Base-by-base conservation (phyloP, 495 filamentous ascomycete genomes). In the Xylaria curta region DNA sequence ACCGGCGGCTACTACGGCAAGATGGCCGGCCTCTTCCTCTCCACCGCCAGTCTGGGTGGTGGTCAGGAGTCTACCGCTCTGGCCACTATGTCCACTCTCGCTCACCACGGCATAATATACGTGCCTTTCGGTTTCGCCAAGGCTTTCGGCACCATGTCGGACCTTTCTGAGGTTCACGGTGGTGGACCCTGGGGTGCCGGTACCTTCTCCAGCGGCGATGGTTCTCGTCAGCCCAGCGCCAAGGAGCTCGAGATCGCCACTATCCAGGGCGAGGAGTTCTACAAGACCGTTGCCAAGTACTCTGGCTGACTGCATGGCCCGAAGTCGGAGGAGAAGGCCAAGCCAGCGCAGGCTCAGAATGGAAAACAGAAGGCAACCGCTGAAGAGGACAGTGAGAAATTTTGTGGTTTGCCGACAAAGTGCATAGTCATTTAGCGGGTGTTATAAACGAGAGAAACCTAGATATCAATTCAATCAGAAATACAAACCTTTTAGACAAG, bases 81-180 rank as follows among this genome's bases (percentile, higher is more conserved):
- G 61, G 87, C 92, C 26, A 84, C 91, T 79, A 90, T 98, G 89
- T 93, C 90, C 83, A 99, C 96, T 12, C 82, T 99, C 51, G 81
- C 91, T 64, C 96, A 98, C 82, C 96, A 99, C 87, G 96, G 96
- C 74, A 91, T 98, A 81, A 91, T 96, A 87, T 99, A 92, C 80
- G 94, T 98, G 33, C 96, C 96, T 51, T 87, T 99, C 73, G 96
- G 96, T 54, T 99, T 97, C 87, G 91, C 92, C 85, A 92, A 90
- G 75, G 83, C 90, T 69, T 97, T 97, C 81, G 82, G 75, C 38
- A 78, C 86, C 60, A 80, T 97, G 70, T 79, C 89, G 68, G 89
- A 95, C 80, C 77, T 96, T 31, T 72, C 79, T 19, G 93, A 97
- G 85, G 86, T 94, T 65, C 92, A 91, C 80, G 96, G 96, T 76